phyloP scores from a whole-genome alignment of 1,284 basidiomycete species.

The Ceratobasidium papillatum region DNA sequence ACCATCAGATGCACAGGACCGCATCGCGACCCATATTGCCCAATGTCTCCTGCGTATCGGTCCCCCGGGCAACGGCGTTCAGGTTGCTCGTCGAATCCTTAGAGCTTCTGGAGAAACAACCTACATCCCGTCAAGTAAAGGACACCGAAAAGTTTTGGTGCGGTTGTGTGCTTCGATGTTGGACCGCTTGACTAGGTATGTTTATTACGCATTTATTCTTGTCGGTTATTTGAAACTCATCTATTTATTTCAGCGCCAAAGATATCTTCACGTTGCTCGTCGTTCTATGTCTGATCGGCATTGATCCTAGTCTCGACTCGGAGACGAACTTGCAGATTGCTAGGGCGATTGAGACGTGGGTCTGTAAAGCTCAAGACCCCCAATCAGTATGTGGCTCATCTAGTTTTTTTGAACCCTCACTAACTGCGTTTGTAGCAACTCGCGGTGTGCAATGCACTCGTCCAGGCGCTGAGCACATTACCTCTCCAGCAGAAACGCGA shows the following conservation, averaged over 20 bases:
- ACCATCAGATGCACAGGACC: slow-evolving; percentile 10
- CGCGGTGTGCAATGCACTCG: neutral
- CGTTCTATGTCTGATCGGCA: slow-evolving; percentile 1
- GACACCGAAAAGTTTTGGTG: neutral
- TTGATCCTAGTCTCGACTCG: slow-evolving; percentile 14
- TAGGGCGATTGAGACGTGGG: slow-evolving; percentile 5
- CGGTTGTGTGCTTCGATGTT: neutral
- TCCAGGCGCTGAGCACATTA: neutral
- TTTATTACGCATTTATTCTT: neutral
- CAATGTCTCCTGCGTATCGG: slow-evolving; percentile 15
- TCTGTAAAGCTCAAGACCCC: slow-evolving; percentile 11
- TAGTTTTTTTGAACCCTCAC: neutral
- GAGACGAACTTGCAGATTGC: slow-evolving; percentile 11
- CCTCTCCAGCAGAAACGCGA: slow-evolving; percentile 31
- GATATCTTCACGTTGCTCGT: slow-evolving; percentile 9
- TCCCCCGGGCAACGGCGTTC: slow-evolving; percentile 18
- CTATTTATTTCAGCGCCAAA: neutral
- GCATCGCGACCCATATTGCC: slow-evolving; percentile 12
- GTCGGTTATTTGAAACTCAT: neutral
- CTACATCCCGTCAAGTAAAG: too few relatives aligned
- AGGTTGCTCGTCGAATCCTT: neutral
- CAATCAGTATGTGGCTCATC: neutral
- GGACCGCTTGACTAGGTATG: neutral
- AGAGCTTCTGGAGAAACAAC: neutral
- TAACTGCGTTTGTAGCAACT: slow-evolving; percentile 12